These are phyloP conservation scores for Mrakia gelida DNA, from an alignment of 768 basidiomycete genomes.

Conservation along the genomic window DNA sequence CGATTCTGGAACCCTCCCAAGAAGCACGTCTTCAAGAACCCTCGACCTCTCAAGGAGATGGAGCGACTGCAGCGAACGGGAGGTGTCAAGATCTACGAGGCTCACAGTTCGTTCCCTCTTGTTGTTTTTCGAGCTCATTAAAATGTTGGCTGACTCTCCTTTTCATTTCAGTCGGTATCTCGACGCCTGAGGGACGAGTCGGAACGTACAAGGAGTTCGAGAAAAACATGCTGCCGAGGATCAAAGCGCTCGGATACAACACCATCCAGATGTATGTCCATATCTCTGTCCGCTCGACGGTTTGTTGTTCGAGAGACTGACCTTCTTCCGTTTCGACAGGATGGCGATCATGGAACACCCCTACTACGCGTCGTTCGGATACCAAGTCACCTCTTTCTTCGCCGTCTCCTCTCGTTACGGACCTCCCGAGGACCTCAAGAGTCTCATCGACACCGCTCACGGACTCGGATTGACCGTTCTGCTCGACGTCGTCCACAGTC, in stretches of 20 bases:
- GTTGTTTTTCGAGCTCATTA: neutral
- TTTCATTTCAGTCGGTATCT: slow-evolving; percentile 75
- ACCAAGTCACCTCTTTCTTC: slow-evolving; percentile 97
- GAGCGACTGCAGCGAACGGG: slow-evolving; percentile 53
- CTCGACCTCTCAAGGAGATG: slow-evolving; percentile 56
- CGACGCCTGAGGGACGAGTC: slow-evolving; percentile 76
- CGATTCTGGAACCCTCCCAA: slow-evolving; percentile 96
- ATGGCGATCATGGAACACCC: slow-evolving; percentile 99
- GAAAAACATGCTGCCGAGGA: slow-evolving; percentile 71
- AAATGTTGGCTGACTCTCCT: neutral
- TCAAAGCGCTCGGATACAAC: slow-evolving; percentile 90
- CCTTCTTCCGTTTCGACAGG: slow-evolving; percentile 30
- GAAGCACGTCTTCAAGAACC: slow-evolving; percentile 75
- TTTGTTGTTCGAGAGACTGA: neutral
- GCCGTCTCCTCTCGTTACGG: slow-evolving; percentile 92
- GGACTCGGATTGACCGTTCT: slow-evolving; percentile 87
- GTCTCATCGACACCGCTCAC: slow-evolving; percentile 92
- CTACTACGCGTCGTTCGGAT: slow-evolving; percentile 97
- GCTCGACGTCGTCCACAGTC: slow-evolving; percentile 94
- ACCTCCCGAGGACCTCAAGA: slow-evolving; percentile 90
- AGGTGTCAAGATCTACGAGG: slow-evolving; percentile 77
- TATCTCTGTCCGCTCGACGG: neutral
- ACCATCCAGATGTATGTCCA: slow-evolving; percentile 69
- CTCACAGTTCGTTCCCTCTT: slow-evolving; percentile 54
- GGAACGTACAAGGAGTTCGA: slow-evolving; percentile 98